These are phyloP conservation scores for Rossbeevera mucosa DNA, from an alignment of 768 basidiomycete genomes.

Conservation along the genomic window DNA sequence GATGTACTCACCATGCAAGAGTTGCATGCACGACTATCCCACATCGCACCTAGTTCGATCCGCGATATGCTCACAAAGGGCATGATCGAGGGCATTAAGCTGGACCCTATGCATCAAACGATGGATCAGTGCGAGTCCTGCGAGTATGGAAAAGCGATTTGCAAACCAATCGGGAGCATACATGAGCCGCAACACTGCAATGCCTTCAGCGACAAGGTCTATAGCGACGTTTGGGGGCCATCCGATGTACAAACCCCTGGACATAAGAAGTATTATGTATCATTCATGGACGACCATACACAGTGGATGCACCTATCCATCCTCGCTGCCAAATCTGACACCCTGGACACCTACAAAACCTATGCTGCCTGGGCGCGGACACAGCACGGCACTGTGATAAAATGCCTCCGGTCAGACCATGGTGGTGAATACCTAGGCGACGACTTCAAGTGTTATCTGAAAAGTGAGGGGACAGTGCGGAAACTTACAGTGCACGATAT, in stretches of 20 bases:
- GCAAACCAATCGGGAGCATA: neutral
- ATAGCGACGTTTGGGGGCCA: too few species aligned
- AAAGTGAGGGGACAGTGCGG: too few species aligned
- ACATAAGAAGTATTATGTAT: neutral
- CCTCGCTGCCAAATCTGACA: neutral
- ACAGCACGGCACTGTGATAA: neutral
- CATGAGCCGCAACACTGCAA: neutral
- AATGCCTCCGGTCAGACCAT: neutral
- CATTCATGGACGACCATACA: neutral
- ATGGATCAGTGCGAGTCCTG: neutral
- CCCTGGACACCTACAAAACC: neutral
- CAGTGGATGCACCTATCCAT: neutral
- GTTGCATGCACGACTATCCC: too few species aligned
- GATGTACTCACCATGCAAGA: too few species aligned
- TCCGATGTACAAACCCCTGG: neutral
- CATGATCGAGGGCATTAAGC: too few species aligned
- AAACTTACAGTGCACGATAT: too few species aligned
- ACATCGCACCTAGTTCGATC: too few species aligned
- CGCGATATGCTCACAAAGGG: too few species aligned
- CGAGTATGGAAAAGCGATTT: too few species aligned
- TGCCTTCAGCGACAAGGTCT: neutral
- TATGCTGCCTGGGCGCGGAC: neutral
- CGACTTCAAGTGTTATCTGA: too few species aligned
- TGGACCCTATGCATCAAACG: too few species aligned
- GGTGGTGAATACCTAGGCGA: too few species aligned